phyloP scores from a whole-genome alignment of 176 grass and related monocot species.

The Zea luxurians region DNA sequence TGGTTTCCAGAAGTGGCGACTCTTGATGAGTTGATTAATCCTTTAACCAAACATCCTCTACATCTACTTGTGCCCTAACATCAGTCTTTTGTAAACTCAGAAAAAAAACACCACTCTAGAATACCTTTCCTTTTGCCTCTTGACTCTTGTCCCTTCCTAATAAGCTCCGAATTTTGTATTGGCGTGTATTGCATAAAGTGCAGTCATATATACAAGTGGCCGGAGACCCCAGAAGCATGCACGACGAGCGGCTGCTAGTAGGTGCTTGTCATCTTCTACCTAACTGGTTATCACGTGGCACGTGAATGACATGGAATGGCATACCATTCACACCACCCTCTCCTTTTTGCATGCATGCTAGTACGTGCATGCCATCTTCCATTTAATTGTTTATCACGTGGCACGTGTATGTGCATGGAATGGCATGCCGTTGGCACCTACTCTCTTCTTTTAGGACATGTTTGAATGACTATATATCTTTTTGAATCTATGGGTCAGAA shows the following conservation, averaged over 20 bases:
- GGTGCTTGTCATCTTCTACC: not conserved
- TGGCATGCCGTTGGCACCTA: too few species aligned
- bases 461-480: too few species aligned
- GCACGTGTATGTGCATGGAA: too few species aligned
- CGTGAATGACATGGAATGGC: not conserved
- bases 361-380: not conserved
- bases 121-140: too few species aligned
- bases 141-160: not conserved
- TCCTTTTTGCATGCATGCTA: not conserved
- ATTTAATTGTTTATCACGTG: too few species aligned
- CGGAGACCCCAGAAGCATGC: not conserved
- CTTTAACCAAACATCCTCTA: not conserved
- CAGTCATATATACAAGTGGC: not conserved
- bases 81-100: not conserved
- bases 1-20: too few species aligned
- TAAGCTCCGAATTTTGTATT: not conserved
- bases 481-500: too few species aligned
- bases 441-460: too few species aligned
- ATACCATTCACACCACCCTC: constrained; percentile 9
- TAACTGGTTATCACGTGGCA: constrained; percentile 23
- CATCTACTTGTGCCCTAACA: not conserved
- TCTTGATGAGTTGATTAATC: not conserved
- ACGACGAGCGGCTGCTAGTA: not conserved
- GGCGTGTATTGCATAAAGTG: too few species aligned
- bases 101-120: not conserved